phyloP scores from a whole-genome alignment of 2,329 filamentous ascomycete genomes.

The Plenodomus lindquistii region DNA sequence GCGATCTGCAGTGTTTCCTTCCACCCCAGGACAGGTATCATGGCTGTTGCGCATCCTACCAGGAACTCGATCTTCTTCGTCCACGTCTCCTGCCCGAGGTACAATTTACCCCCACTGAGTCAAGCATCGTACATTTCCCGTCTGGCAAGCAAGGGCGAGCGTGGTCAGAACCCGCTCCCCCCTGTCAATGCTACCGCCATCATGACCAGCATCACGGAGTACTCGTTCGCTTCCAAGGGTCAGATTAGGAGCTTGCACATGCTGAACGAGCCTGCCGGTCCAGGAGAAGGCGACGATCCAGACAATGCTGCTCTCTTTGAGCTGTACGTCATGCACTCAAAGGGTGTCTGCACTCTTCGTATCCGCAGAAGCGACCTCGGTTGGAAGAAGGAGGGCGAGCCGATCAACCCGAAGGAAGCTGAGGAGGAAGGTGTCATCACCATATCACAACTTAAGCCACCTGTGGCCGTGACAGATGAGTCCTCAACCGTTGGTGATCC shows the following conservation, averaged over 20 bases:
- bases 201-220: constrained; percentile 94
- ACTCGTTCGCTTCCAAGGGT: constrained; percentile 86
- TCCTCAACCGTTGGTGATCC: constrained; percentile 46
- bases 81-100: constrained; percentile 91
- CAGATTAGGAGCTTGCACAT: constrained; percentile 89
- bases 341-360: constrained; percentile 86
- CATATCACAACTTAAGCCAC: constrained; percentile 66
- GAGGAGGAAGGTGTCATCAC: constrained; percentile 73
- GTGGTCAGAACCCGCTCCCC: constrained; percentile 64
- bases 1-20: constrained; percentile 98
- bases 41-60: constrained; percentile 93
- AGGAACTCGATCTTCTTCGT: constrained; percentile 98
- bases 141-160: constrained; percentile 59
- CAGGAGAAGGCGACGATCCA: constrained; percentile 57
- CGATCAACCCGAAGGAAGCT: constrained; percentile 77
- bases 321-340: constrained; percentile 96
- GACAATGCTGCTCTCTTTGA: constrained; percentile 84
- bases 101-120: constrained; percentile 76
- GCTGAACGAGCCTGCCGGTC: constrained; percentile 69
- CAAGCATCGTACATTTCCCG: constrained; percentile 87
- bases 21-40: constrained; percentile 87
- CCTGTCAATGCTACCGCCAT: constrained; percentile 94
- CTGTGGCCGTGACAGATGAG: constrained; percentile 35
- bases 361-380: constrained; percentile 89
- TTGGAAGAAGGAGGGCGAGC: constrained; percentile 89